Conservation (phyloP, 768 basidiomycete genomes). For the Collybiopsis confluens region DNA sequence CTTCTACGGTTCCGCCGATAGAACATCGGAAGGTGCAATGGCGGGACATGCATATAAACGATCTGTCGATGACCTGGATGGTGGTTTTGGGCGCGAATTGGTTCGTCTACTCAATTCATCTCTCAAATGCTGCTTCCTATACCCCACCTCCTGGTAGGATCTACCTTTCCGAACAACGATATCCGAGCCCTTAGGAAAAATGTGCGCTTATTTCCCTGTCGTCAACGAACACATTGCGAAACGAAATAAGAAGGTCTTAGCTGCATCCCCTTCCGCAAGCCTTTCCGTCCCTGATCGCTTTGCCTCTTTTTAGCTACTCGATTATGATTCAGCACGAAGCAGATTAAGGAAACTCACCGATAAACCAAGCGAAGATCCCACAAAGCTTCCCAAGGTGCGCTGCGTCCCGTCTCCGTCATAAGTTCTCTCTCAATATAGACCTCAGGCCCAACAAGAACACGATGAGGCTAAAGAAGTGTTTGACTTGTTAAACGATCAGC, state of each 20-base stretch:
- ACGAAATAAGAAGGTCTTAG: slow-evolving; percentile 87
- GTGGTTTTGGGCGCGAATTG: slow-evolving; percentile 77
- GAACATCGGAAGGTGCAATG: slow-evolving; percentile 89
- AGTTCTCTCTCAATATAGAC: background rate
- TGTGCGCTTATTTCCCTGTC: slow-evolving; percentile 91
- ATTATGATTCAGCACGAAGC: slow-evolving; percentile 91
- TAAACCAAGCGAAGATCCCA: slow-evolving; percentile 91
- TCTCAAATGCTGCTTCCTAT: background rate
- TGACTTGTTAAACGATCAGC: slow-evolving; percentile 87
- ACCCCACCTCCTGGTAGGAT: slow-evolving; percentile 49
- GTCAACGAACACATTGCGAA: slow-evolving; percentile 93
- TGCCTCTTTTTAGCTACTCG: slow-evolving; percentile 71
- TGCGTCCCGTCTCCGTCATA: background rate
- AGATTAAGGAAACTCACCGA: slow-evolving; percentile 85
- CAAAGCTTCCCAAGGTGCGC: slow-evolving; percentile 79
- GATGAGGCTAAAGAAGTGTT: slow-evolving; percentile 95
- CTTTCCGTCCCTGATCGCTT: background rate
- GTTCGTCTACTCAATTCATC: slow-evolving; percentile 39
- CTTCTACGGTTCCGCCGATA: slow-evolving; percentile 87
- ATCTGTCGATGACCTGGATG: slow-evolving; percentile 90
- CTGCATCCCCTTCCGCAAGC: background rate
- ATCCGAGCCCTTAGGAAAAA: slow-evolving; percentile 92
- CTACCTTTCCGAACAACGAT: slow-evolving; percentile 92
- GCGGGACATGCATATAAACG: slow-evolving; percentile 95
- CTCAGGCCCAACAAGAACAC: slow-evolving; percentile 88